A percentile compares a stretch with the other conserved stretches of the same genome.
Evolutionary conservation across 2,329 filamentous ascomycete species (phyloP).

Genomic region (Ilyonectria robusta): DNA sequence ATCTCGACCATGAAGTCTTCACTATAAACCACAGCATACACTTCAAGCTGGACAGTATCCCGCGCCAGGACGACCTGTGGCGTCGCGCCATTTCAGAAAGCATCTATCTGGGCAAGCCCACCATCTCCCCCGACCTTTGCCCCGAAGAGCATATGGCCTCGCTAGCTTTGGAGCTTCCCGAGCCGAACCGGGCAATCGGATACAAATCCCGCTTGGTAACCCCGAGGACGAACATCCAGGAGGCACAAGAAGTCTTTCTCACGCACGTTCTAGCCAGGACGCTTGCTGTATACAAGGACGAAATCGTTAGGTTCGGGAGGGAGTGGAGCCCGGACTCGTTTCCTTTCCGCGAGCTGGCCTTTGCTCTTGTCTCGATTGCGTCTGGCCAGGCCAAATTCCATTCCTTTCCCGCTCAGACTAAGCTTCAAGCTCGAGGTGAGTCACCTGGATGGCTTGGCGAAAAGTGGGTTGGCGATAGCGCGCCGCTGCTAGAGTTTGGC

Average conservation of each 20-base stretch:
- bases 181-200: not conserved
- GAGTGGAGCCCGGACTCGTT: constrained; percentile 38
- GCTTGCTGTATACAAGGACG: constrained; percentile 19
- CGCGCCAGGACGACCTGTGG: constrained; percentile 32
- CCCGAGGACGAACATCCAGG: not conserved
- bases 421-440: not conserved
- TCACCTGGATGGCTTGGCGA: constrained; percentile 8
- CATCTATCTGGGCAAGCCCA: constrained; percentile 24
- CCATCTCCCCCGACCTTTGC: constrained; percentile 29
- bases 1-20: constrained; percentile 38
- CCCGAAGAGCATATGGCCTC: constrained; percentile 32
- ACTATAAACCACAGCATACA: constrained; percentile 37
- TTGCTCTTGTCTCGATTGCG: constrained; percentile 34
- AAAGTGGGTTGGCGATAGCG: constrained; percentile 7
- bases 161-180: constrained; percentile 29
- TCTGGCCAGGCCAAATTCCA: constrained; percentile 23
- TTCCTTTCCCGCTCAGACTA: constrained; percentile 1
- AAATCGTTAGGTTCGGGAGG: constrained; percentile 28
- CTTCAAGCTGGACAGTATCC: constrained; percentile 37
- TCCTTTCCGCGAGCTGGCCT: constrained; percentile 38
- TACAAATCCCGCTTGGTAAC: not conserved
- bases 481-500: constrained; percentile 21
- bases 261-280: constrained; percentile 20
- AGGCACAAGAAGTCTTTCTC: constrained; percentile 17
- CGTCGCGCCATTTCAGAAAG: constrained; percentile 17